phyloP scores from a whole-genome alignment of 805 yeast species.

The Yarrowia hollandica region DNA sequence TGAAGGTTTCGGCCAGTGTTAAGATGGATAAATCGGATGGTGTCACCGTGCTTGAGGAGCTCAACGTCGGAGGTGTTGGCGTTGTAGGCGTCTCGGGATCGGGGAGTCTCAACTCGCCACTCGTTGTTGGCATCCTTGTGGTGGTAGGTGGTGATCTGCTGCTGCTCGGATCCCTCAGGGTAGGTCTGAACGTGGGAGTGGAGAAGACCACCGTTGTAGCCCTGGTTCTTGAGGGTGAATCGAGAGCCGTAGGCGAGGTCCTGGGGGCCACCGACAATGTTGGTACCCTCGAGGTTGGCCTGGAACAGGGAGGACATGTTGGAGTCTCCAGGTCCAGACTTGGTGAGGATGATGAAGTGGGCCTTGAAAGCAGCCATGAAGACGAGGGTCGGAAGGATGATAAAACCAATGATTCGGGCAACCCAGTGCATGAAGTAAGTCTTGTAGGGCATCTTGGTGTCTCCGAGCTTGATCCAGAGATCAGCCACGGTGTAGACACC shows the following conservation, averaged over 20 bases:
- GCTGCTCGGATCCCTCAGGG: conserved; percentile 92
- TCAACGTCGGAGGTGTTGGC: conserved; percentile 38
- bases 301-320: conserved; percentile 88
- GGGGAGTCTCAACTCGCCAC: conserved; percentile 54
- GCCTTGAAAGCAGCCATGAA: conserved; percentile 74
- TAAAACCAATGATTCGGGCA: conserved; percentile 62
- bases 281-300: conserved; percentile 72
- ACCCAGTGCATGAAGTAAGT: conserved; percentile 62
- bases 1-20: conserved; percentile 74
- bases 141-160: conserved; percentile 90
- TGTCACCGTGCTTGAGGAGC: conserved; percentile 59
- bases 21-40: conserved; percentile 70
- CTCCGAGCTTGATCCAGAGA: conserved; percentile 82
- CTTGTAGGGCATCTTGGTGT: conserved; percentile 42
- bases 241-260: conserved; percentile 62
- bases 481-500: conserved; percentile 89
- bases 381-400: conserved; percentile 67
- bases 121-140: conserved; percentile 85
- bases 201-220: conserved; percentile 67
- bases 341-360: conserved; percentile 73
- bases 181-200: conserved; percentile 86
- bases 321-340: conserved; percentile 91
- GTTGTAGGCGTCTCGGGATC: conserved; percentile 36
- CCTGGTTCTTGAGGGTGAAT: conserved; percentile 68
- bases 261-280: conserved; percentile 65